Evolutionary conservation across 768 basidiomycete species (phyloP).

Genomic region (Russula abietina): DNA sequence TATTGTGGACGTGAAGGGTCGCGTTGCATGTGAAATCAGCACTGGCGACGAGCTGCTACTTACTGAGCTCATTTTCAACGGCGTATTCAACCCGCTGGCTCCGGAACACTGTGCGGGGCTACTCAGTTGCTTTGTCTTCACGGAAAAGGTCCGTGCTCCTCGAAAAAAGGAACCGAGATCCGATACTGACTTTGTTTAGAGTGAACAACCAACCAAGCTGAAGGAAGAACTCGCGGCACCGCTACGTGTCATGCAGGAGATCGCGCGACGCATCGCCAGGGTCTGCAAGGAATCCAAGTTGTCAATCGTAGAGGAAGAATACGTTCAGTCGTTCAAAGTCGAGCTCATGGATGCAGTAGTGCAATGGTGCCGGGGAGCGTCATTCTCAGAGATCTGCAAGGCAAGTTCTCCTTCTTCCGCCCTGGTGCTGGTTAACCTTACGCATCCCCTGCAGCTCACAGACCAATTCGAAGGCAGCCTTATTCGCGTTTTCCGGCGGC

Average conservation of each 20-base stretch:
- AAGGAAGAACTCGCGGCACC: slow-evolving; percentile 93
- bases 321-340: slow-evolving; percentile 94
- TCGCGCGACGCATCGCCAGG: slow-evolving; percentile 92
- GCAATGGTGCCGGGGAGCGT: slow-evolving; percentile 97
- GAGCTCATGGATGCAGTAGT: slow-evolving; percentile 98
- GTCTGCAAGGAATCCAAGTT: slow-evolving; percentile 93
- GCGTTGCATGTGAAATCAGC: slow-evolving; percentile 98
- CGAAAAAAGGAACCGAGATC: not conserved
- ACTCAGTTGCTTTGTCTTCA: slow-evolving; percentile 97
- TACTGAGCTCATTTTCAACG: slow-evolving; percentile 96
- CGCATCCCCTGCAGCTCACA: slow-evolving; percentile 53
- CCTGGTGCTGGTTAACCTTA: not conserved
- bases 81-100: slow-evolving; percentile 81
- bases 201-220: slow-evolving; percentile 77
- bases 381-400: slow-evolving; percentile 95
- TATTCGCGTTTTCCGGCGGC: slow-evolving; percentile 90
- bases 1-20: slow-evolving; percentile 96
- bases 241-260: slow-evolving; percentile 91
- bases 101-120: slow-evolving; percentile 92
- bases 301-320: slow-evolving; percentile 84
- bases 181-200: slow-evolving; percentile 40
- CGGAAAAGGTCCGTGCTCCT: slow-evolving; percentile 69
- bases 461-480: slow-evolving; percentile 96
- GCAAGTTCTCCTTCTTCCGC: slow-evolving; percentile 36
- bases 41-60: slow-evolving; percentile 93